Conservation (phyloP, 2,329 filamentous ascomycete genomes). For the Mycosphaerella sp. region DNA sequence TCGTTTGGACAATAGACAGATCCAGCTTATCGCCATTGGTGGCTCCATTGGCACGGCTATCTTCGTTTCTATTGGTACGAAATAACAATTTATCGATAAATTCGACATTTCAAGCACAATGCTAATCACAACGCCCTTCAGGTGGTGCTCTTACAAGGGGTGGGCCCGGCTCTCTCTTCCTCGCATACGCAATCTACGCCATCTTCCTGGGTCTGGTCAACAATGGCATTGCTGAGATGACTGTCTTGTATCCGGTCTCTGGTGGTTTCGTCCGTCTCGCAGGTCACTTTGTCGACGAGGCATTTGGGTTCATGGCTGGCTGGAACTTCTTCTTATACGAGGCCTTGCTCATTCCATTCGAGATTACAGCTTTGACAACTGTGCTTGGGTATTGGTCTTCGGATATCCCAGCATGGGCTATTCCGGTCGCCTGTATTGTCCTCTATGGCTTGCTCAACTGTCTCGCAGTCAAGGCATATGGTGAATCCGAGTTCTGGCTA, state of each 20-base stretch:
- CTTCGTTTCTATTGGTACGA: conserved; percentile 45
- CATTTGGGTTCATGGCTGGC: conserved; percentile 53
- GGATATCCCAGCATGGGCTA: conserved; percentile 40
- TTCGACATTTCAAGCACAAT: background rate
- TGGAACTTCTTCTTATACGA: conserved; percentile 47
- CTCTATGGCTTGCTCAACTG: conserved; percentile 35
- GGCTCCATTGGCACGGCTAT: conserved; percentile 23
- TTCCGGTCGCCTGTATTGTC: conserved; percentile 39
- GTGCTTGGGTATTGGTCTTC: conserved; percentile 41
- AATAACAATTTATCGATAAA: background rate
- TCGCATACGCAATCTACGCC: conserved; percentile 35
- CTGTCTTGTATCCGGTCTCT: conserved; percentile 18
- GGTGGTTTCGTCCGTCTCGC: conserved; percentile 56
- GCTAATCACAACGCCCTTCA: background rate
- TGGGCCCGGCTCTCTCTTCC: conserved; percentile 30
- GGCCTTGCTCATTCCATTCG: conserved; percentile 47
- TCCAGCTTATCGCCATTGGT: conserved; percentile 23
- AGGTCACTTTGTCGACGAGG: conserved; percentile 61
- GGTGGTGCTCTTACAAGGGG: conserved; percentile 44
- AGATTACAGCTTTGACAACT: conserved; percentile 45
- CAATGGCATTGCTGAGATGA: conserved; percentile 60
- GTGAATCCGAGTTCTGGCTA: conserved; percentile 49
- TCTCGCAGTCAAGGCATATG: conserved; percentile 43
- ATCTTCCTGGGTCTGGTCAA: conserved; percentile 55
- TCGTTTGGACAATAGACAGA: conserved; percentile 46